Evolutionary conservation across 768 basidiomycete species (phyloP).

Genomic region (Obba rivulosa): DNA sequence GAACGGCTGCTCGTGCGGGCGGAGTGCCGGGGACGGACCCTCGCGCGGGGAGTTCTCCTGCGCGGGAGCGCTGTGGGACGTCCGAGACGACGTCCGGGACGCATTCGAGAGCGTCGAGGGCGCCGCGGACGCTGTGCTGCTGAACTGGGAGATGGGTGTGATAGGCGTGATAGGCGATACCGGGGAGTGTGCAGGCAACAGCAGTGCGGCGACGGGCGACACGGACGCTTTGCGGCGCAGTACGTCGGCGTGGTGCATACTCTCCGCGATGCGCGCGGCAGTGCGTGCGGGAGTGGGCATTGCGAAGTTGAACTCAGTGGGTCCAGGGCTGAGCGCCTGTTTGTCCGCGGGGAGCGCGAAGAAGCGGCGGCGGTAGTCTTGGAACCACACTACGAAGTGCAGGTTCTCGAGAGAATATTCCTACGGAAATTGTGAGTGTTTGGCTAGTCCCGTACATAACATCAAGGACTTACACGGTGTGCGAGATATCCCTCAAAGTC

Average conservation of each 20-base stretch:
- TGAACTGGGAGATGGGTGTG: no score
- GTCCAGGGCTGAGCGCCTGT: slow-evolving; percentile 13
- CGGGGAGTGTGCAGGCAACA: no score
- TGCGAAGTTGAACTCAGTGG: slow-evolving; percentile 5
- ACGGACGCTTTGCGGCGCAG: not conserved
- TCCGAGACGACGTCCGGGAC: not conserved
- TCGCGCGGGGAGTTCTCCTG: not conserved
- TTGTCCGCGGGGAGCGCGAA: slow-evolving; percentile 18
- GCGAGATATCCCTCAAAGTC: slow-evolving; percentile 24
- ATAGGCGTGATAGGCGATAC: no score
- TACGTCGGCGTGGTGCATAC: slow-evolving; percentile 1
- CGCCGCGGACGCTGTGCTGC: not conserved
- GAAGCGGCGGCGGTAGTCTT: slow-evolving; percentile 34
- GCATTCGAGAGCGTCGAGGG: not conserved
- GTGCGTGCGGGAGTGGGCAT: slow-evolving; percentile 9
- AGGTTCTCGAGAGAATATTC: slow-evolving; percentile 26
- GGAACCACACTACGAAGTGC: slow-evolving; percentile 28
- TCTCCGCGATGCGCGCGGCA: slow-evolving; percentile 4
- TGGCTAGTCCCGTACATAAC: not conserved
- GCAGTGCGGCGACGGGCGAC: not conserved
- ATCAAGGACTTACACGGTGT: slow-evolving; percentile 7
- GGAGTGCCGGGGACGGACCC: not conserved
- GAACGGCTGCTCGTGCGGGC: slow-evolving; percentile 14
- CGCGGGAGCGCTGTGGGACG: slow-evolving; percentile 3
- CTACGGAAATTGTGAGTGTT: slow-evolving; percentile 1